phyloP scores from a whole-genome alignment of 768 basidiomycete genomes.

The Naganishia antarctica region DNA sequence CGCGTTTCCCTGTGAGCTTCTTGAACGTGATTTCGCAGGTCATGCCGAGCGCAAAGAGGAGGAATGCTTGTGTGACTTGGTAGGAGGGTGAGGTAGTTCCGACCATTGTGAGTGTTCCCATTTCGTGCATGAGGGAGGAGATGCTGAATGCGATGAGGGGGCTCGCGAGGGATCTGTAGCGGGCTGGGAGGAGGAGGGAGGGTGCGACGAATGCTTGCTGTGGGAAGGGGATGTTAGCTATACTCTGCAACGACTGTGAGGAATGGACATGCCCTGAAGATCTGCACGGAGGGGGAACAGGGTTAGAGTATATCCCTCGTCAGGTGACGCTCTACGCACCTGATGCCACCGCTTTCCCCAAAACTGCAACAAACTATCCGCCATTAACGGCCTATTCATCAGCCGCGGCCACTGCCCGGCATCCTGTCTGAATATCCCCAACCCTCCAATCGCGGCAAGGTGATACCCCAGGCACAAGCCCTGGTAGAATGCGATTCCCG shows the following conservation, averaged over 20 bases:
- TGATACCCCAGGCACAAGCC: conserved; percentile 28
- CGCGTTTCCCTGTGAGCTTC: conserved; percentile 37
- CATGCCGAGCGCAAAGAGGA: conserved; percentile 37
- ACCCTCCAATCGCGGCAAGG: conserved; percentile 8
- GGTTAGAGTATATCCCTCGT: neutral
- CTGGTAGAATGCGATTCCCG: conserved; percentile 25
- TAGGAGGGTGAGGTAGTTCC: conserved; percentile 34
- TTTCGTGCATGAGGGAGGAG: conserved; percentile 41
- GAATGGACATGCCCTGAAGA: conserved; percentile 19
- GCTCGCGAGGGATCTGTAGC: conserved; percentile 26
- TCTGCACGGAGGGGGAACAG: conserved; percentile 1
- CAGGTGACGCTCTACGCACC: conserved; percentile 29
- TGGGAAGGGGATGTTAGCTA: neutral
- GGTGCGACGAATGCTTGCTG: conserved; percentile 35
- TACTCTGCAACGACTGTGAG: neutral
- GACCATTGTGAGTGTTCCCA: conserved; percentile 39
- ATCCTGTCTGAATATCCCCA: neutral
- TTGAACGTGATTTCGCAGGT: conserved; percentile 38
- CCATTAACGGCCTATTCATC: conserved; percentile 36
- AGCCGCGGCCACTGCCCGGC: conserved; percentile 28
- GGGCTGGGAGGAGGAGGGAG: conserved; percentile 29
- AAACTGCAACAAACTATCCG: conserved; percentile 43
- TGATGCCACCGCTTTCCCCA: conserved; percentile 49
- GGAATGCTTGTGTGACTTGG: conserved; percentile 37
- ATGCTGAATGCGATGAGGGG: conserved; percentile 36